Percentiles rank a stretch among this genome's conserved stretches.
phyloP scores from a whole-genome alignment of 441 rosid species.

The Croton laevigatus region DNA sequence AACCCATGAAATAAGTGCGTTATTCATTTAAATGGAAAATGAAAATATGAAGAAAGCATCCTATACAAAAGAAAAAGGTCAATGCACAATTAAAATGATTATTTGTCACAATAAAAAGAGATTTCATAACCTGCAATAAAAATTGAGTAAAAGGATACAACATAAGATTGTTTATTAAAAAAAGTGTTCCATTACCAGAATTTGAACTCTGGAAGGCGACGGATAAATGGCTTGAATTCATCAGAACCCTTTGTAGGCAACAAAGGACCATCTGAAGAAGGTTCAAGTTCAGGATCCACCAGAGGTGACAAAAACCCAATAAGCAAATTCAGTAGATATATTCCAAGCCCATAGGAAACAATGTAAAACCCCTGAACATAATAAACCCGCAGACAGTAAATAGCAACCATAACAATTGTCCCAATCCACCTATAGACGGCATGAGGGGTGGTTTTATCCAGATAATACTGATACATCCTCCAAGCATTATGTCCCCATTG shows the following conservation, averaged over 20 bases:
- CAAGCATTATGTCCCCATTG: slow-evolving; percentile 63
- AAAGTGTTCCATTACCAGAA: slow-evolving; percentile 59
- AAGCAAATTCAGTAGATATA: slow-evolving; percentile 76
- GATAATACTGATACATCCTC: slow-evolving; percentile 79
- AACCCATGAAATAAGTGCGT: neutral
- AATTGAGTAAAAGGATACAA: neutral
- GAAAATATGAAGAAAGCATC: neutral
- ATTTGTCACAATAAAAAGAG: neutral
- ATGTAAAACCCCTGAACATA: slow-evolving; percentile 80
- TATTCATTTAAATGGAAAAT: neutral
- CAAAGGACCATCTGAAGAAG: slow-evolving; percentile 67
- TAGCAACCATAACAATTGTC: slow-evolving; percentile 42
- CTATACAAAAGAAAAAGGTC: neutral
- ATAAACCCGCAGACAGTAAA: slow-evolving; percentile 62
- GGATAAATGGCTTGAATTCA: slow-evolving; percentile 93
- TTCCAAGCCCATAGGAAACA: slow-evolving; percentile 88
- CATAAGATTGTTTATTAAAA: neutral
- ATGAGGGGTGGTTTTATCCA: slow-evolving; percentile 85
- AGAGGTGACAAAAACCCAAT: slow-evolving; percentile 92
- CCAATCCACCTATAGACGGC: slow-evolving; percentile 80
- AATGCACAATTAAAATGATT: too few relatives aligned
- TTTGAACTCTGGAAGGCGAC: slow-evolving; percentile 91
- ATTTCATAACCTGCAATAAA: neutral
- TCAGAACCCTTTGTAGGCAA: slow-evolving; percentile 93
- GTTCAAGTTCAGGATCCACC: slow-evolving; percentile 81